These are phyloP conservation scores for Salinomyces thailandicus DNA, from an alignment of 2,329 filamentous ascomycete species.

Conservation along the genomic window DNA sequence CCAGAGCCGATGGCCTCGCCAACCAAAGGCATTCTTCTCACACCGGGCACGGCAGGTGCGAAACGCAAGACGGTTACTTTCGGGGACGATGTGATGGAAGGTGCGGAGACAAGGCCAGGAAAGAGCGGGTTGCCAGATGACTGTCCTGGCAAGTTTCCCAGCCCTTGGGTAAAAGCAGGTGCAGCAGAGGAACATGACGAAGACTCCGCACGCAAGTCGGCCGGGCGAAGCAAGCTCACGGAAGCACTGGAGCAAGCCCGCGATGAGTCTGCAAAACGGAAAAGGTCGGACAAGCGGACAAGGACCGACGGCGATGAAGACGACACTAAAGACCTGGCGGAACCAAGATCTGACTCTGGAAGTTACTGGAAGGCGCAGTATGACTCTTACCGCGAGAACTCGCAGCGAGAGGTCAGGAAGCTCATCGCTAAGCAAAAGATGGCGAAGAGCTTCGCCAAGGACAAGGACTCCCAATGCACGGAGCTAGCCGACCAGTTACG, in stretches of 20 bases:
- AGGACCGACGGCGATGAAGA: slow-evolving; percentile 41
- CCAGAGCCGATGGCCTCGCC: slow-evolving; percentile 39
- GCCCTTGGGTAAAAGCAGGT: slow-evolving; percentile 34
- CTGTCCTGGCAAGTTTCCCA: slow-evolving; percentile 40
- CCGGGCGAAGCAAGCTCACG: slow-evolving; percentile 33
- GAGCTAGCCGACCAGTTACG: slow-evolving; percentile 55
- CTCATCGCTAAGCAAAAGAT: slow-evolving; percentile 70
- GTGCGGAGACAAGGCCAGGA: slow-evolving; percentile 40
- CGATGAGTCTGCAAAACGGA: slow-evolving; percentile 27
- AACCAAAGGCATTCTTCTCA: slow-evolving; percentile 50
- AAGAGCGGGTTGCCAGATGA: slow-evolving; percentile 40
- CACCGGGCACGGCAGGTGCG: slow-evolving; percentile 47
- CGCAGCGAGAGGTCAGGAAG: slow-evolving; percentile 63
- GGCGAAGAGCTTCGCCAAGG: slow-evolving; percentile 66
- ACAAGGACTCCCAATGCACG: slow-evolving; percentile 63
- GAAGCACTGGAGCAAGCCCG: slow-evolving; percentile 36
- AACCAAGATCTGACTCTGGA: slow-evolving; percentile 64
- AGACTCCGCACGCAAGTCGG: slow-evolving; percentile 20
- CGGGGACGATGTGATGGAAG: slow-evolving; percentile 46
- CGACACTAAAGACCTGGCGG: slow-evolving; percentile 58
- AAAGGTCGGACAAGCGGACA: slow-evolving; percentile 16
- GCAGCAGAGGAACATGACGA: slow-evolving; percentile 18
- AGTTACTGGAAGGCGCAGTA: slow-evolving; percentile 74
- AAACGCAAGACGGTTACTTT: slow-evolving; percentile 53
- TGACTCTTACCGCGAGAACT: slow-evolving; percentile 61